Base-by-base conservation (phyloP, 768 basidiomycete species). In the Tephrocybe sp. region DNA sequence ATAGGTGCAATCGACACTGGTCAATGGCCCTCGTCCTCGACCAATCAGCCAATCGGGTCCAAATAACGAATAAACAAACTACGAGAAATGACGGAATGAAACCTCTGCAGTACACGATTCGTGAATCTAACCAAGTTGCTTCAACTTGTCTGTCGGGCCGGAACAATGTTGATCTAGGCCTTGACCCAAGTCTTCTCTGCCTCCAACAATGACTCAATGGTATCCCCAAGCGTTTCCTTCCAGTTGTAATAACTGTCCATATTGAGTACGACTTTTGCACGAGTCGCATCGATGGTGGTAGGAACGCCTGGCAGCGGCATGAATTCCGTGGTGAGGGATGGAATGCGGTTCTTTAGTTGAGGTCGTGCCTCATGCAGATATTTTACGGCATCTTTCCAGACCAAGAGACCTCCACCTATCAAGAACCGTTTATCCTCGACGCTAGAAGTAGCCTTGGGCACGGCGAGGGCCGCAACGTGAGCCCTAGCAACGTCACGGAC, bases 361-460 rank as follows among this genome's bases (percentile, higher is more conserved):
- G 68, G 68, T 10, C 65, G 58, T 23, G 62, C 48, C 42, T 56
- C 55, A 8, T 55, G 58, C 28, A 71, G 45, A 28, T 61, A 58
- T 23, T 66, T 56, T 5, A 65, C 45, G 21, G 62, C 61, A 21
- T 60, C 53, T 34, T 58, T 49, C 48, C 60, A 62, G 9, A 55
- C 26, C 26, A 64, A 30, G 9, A 52, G 55, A 32, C 58, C 54
- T 8, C 66, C 66, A 4, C 61, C 62, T 3, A 60, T 53, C 17
- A 71, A 50, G 55, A 71, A 54, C 14, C 69, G 64, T 46, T 72
- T 72, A 7, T 65, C 61, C 6, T 70, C 66, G 4, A 65, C 59
- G 15, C 50, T 28, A 24, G 21, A 18, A 15, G 54, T 49, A 3
- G 54, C 49, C 24, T 59, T 56, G 10, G 60, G 63, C 0, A 62